Percentiles rank a stretch among this genome's conserved stretches.
These are phyloP conservation scores for Ilex paraguariensis DNA, from an alignment of 305 asterid species.

Conservation along the genomic window DNA sequence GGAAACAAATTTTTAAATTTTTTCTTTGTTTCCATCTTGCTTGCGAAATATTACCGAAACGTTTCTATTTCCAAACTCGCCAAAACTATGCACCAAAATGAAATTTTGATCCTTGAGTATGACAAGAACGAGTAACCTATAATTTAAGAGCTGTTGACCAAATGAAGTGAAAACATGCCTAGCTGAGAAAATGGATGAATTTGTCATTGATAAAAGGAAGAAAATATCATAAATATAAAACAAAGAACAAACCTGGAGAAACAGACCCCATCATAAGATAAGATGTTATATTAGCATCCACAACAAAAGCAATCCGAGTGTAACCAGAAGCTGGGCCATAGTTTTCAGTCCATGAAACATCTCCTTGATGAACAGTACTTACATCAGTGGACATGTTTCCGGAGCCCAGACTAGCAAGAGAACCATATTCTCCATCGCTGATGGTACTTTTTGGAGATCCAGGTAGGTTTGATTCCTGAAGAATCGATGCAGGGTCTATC, in stretches of 20 bases:
- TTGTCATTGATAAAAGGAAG: not conserved
- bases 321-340: conserved; percentile 55
- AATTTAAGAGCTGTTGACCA: too few relatives aligned
- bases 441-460: conserved; percentile 68
- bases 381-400: conserved; percentile 54
- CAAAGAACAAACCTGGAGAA: conserved; percentile 77
- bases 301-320: conserved; percentile 94
- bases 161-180: too few relatives aligned
- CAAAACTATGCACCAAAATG: too few relatives aligned
- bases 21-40: too few relatives aligned
- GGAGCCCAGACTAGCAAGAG: conserved; percentile 49
- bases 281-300: conserved; percentile 97
- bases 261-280: conserved; percentile 99
- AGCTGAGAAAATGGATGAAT: not conserved
- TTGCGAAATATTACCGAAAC: too few relatives aligned
- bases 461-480: conserved; percentile 64
- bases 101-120: too few relatives aligned
- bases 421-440: conserved; percentile 72
- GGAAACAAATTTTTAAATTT: too few relatives aligned
- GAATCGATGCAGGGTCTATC: conserved; percentile 93
- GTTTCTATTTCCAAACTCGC: too few relatives aligned
- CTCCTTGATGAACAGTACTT: conserved; percentile 59
- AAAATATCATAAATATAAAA: conserved; percentile 12
- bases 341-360: conserved; percentile 68
- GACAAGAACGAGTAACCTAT: too few relatives aligned